These are phyloP conservation scores for Ogataea haglerorum DNA, from an alignment of 805 yeast species.

Conservation along the genomic window DNA sequence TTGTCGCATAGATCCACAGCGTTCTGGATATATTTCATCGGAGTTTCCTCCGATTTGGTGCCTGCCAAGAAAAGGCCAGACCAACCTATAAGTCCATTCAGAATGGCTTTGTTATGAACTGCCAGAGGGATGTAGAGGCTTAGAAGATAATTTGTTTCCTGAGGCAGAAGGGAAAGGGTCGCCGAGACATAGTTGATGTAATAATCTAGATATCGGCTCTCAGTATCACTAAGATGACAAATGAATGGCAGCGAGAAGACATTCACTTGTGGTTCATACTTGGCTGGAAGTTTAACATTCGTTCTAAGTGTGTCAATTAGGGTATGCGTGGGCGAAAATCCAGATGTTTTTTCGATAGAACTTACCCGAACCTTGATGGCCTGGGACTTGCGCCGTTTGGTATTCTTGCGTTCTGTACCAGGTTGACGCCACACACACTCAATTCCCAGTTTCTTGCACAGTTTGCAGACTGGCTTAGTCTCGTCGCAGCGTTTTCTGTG, in stretches of 20 bases:
- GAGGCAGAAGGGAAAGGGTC: slow-evolving; percentile 47
- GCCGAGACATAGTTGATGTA: slow-evolving; percentile 43
- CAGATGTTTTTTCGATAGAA: background rate
- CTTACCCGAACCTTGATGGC: background rate
- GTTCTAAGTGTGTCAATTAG: background rate
- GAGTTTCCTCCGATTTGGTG: slow-evolving; percentile 4
- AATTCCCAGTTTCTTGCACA: slow-evolving; percentile 33
- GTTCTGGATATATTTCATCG: slow-evolving; percentile 2
- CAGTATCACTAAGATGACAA: slow-evolving; percentile 9
- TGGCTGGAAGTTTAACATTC: background rate
- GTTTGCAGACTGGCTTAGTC: slow-evolving; percentile 38
- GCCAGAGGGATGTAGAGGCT: slow-evolving; percentile 56
- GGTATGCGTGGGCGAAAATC: background rate
- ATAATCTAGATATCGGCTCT: slow-evolving; percentile 38
- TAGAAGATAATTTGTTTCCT: slow-evolving; percentile 47
- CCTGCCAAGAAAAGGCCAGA: slow-evolving; percentile 33
- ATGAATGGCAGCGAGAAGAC: slow-evolving; percentile 15
- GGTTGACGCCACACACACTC: slow-evolving; percentile 27
- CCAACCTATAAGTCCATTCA: slow-evolving; percentile 53
- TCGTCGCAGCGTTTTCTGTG: slow-evolving; percentile 44
- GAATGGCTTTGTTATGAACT: slow-evolving; percentile 40
- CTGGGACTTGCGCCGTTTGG: background rate
- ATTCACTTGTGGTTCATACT: background rate
- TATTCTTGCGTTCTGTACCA: slow-evolving; percentile 7
- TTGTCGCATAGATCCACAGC: slow-evolving; percentile 10